A percentile compares a stretch with the other conserved stretches of the same genome.
Evolutionary conservation across 2,329 filamentous ascomycete genomes (phyloP).

Genomic region (Aspergillus unguis): DNA sequence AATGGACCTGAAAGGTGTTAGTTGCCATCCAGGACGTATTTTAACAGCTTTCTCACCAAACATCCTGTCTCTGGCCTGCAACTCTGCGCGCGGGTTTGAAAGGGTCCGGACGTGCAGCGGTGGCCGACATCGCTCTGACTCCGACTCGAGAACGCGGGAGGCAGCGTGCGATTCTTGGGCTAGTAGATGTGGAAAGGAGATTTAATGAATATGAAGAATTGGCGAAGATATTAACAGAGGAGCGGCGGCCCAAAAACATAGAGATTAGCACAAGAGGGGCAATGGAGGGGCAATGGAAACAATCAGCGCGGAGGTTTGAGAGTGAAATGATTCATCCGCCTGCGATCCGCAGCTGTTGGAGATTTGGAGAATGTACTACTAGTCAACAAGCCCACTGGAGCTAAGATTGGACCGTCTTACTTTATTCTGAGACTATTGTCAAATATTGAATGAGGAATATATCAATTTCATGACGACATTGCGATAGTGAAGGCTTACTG

Average conservation of each 20-base stretch:
- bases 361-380: no score
- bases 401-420: background rate
- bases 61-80: slow-evolving; percentile 51
- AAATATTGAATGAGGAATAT: slow-evolving; percentile 4
- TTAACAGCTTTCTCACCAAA: slow-evolving; percentile 37
- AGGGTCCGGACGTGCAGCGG: slow-evolving; percentile 36
- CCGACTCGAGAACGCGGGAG: slow-evolving; percentile 16
- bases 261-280: background rate
- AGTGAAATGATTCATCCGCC: slow-evolving; percentile 5
- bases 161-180: slow-evolving; percentile 17
- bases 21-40: slow-evolving; percentile 6
- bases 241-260: slow-evolving; percentile 11
- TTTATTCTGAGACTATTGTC: background rate
- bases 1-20: slow-evolving; percentile 51
- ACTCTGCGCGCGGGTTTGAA: slow-evolving; percentile 49
- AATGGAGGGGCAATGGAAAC: background rate
- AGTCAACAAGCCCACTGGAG: background rate
- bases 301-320: background rate
- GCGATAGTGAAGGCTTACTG: background rate
- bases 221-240: slow-evolving; percentile 2
- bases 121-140: slow-evolving; percentile 40
- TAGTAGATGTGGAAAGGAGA: slow-evolving; percentile 5
- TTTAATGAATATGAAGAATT: background rate
- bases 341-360: background rate
- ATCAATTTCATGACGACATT: background rate